phyloP scores from a whole-genome alignment of 192 early-diverging fungal species.

The Gonapodya prolifera region DNA sequence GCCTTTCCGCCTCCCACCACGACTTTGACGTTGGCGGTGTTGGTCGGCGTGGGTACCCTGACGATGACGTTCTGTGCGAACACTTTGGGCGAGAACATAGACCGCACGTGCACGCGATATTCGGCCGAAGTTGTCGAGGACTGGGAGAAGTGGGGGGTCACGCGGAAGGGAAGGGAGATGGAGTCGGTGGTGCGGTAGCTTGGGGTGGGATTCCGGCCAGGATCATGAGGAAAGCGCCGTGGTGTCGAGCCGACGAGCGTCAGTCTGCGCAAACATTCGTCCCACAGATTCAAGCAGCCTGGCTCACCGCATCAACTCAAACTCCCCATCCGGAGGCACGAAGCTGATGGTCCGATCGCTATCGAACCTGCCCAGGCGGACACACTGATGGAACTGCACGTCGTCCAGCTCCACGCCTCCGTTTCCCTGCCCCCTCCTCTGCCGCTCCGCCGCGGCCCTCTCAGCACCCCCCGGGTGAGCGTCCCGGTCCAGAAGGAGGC shows the following conservation, averaged over 20 bases:
- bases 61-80: constrained; percentile 81
- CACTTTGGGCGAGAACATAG: constrained; percentile 78
- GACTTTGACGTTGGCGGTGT: constrained; percentile 73
- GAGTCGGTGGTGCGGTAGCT: constrained; percentile 89
- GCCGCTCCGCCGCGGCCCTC: neutral
- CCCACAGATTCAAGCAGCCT: neutral
- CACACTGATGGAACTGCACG: constrained; percentile 98
- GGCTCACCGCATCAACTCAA: constrained; percentile 78
- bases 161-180: constrained; percentile 89
- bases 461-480: constrained; percentile 16
- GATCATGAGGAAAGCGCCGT: too few relatives aligned
- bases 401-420: constrained; percentile 84
- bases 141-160: constrained; percentile 88
- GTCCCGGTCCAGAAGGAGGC: constrained; percentile 73
- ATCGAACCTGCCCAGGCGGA: constrained; percentile 84
- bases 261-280: neutral
- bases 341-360: constrained; percentile 89
- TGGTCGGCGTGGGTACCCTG: constrained; percentile 82
- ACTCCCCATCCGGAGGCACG: constrained; percentile 94
- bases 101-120: constrained; percentile 80
- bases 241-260: neutral
- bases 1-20: constrained; percentile 73
- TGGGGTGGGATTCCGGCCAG: too few relatives aligned
- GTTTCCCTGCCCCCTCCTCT: neutral
- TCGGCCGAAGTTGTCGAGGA: constrained; percentile 66